Evolutionary conservation across 768 basidiomycete species (phyloP).

Genomic region (Mycena kentingensis): DNA sequence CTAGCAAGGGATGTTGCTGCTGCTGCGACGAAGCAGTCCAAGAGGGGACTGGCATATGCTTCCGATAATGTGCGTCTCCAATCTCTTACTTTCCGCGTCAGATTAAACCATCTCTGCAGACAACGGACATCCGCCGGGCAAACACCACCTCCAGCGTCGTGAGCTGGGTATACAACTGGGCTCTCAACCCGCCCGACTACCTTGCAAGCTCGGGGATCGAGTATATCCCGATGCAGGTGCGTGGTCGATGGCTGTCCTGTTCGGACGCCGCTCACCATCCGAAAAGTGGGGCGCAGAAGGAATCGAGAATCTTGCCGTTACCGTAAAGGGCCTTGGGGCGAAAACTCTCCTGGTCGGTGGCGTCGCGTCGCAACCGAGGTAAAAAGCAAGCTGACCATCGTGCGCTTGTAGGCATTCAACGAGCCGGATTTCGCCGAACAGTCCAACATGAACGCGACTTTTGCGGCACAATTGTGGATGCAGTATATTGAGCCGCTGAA

Average conservation of each 20-base stretch:
- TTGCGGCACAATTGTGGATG: slow-evolving; percentile 59
- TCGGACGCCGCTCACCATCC: too few species aligned
- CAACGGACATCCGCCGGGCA: slow-evolving; percentile 42
- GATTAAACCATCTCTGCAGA: background rate
- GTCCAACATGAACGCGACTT: slow-evolving; percentile 46
- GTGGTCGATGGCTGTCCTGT: too few species aligned
- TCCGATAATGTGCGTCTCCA: slow-evolving; percentile 35
- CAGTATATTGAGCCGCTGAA: slow-evolving; percentile 59
- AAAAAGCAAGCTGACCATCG: too few species aligned
- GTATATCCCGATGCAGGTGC: slow-evolving; percentile 59
- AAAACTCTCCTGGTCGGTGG: slow-evolving; percentile 53
- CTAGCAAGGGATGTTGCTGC: background rate
- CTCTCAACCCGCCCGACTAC: slow-evolving; percentile 43
- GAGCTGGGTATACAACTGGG: slow-evolving; percentile 60
- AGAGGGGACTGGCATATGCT: slow-evolving; percentile 50
- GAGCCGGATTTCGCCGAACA: slow-evolving; percentile 58
- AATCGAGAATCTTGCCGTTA: slow-evolving; percentile 40
- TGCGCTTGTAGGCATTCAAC: slow-evolving; percentile 37
- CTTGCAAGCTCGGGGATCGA: slow-evolving; percentile 45
- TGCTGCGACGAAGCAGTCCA: slow-evolving; percentile 37
- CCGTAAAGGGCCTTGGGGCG: slow-evolving; percentile 48
- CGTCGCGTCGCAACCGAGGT: too few species aligned
- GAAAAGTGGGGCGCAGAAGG: slow-evolving; percentile 50
- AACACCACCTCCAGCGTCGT: slow-evolving; percentile 47
- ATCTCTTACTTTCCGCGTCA: slow-evolving; percentile 11